Evolutionary conservation across 1,284 basidiomycete genomes (phyloP).

Genomic region (Cryptococcus sp.): DNA sequence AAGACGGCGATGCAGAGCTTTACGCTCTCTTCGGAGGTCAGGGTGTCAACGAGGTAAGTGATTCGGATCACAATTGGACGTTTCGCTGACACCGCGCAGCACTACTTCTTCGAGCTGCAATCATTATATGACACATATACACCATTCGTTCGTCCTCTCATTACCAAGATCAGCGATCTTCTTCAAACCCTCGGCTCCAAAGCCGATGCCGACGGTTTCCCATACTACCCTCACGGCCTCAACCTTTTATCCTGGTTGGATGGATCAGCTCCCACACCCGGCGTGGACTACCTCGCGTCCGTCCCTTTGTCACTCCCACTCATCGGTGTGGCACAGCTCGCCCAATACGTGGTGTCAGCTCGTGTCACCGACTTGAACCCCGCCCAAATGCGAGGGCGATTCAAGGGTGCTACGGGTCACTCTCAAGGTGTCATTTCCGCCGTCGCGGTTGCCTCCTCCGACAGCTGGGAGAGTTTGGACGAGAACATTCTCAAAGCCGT

Average conservation of each 20-base stretch:
- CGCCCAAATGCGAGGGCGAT: constrained; percentile 71
- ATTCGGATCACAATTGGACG: background rate
- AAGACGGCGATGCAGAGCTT: constrained; percentile 71
- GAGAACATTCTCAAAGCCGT: constrained; percentile 80
- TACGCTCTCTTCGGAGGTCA: constrained; percentile 98
- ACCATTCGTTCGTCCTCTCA: constrained; percentile 75
- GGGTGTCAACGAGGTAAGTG: constrained; percentile 83
- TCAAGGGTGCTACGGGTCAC: constrained; percentile 90
- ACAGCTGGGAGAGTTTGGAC: constrained; percentile 70
- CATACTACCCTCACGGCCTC: constrained; percentile 79
- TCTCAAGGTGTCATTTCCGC: constrained; percentile 96
- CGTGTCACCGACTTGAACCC: constrained; percentile 74
- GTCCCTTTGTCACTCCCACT: constrained; percentile 94
- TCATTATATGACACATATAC: constrained; percentile 86
- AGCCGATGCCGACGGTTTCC: constrained; percentile 62
- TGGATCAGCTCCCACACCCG: constrained; percentile 68
- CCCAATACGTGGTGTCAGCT: constrained; percentile 83
- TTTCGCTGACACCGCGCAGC: constrained; percentile 50
- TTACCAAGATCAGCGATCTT: constrained; percentile 66
- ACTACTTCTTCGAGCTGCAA: constrained; percentile 96
- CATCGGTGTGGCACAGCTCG: constrained; percentile 93
- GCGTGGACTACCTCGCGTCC: constrained; percentile 85
- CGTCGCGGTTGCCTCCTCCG: constrained; percentile 79
- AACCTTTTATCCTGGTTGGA: constrained; percentile 84
- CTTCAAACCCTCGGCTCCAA: constrained; percentile 70